Evolutionary conservation across 129 eudicot species (phyloP), one percentile per base, ranked within the genome.

Genomic region (Ambrosia artemisiifolia): DNA sequence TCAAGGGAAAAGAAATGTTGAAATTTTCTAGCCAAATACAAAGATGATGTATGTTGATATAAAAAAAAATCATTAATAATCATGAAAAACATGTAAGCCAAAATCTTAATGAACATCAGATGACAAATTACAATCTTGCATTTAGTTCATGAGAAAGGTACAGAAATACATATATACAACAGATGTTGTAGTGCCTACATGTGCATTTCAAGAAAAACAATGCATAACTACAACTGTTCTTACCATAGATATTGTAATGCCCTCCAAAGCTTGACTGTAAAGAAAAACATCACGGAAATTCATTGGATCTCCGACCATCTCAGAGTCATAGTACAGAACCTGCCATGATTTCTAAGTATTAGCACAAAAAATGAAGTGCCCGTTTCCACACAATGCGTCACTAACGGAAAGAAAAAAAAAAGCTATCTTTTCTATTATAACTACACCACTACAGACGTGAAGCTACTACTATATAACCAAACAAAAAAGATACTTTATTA

Each of bases 191-290:
- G 51, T 73, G 63, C 32, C 63, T 61, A 61, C 5, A 12, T 47
- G 33, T 46, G 56, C 49, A 33, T 46, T 30, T 46, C 38, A 42
- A 71, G 76, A 49, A 35, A 35, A 34, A 48, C 3, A 35, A 36
- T 13, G 66, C 30, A 35, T 53, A 77, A 77, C 48, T 47, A 48
- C 55, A 61, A 24, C 12, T 60, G 54, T 54, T 51, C 72, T 44
- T 82, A 91, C 97, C 97, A 91, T 88, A 46, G 85, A 82, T 80
- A 91, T 91, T 53, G 90, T 73, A 68, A 91, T 91, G 55, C 97
- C 97, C 83, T 91, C 97, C 88, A 91, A 86, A 79, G 97, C 95
- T 85, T 88, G 95, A 70, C 97, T 91, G 74, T 86, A 85, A 17
- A 91, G 97, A 76, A 88, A 91, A 65, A 85, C 97, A 81, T 88